Evolutionary conservation across 805 yeast species (phyloP).

Genomic region (Yamadazyma insecticola): DNA sequence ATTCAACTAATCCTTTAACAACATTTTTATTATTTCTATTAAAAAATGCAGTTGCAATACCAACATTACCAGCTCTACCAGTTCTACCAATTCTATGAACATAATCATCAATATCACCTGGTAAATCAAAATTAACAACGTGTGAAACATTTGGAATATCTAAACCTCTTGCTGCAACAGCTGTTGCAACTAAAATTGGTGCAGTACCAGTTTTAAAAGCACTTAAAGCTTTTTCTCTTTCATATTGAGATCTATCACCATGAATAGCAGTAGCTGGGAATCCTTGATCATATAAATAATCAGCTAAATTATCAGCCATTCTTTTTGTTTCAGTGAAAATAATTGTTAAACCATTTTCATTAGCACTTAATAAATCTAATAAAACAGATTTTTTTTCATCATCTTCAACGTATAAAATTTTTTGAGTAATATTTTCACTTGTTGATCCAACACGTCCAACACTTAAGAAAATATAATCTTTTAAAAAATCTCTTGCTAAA

Average conservation of each 20-base stretch:
- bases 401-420: constrained; percentile 84
- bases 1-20: constrained; percentile 80
- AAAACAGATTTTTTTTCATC: constrained; percentile 89
- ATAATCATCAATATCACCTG: constrained; percentile 95
- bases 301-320: constrained; percentile 95
- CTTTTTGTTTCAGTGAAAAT: constrained; percentile 98
- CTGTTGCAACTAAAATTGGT: constrained; percentile 96
- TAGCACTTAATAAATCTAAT: constrained; percentile 75
- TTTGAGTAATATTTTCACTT: constrained; percentile 96
- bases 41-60: constrained; percentile 97
- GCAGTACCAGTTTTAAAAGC: constrained; percentile 90
- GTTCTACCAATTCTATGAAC: constrained; percentile 99
- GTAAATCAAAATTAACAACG: constrained; percentile 95
- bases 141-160: constrained; percentile 99
- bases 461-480: constrained; percentile 90
- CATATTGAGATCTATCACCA: constrained; percentile 97
- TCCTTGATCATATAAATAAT: constrained; percentile 80
- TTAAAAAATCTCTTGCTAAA: constrained; percentile 95
- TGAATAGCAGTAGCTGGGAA: constrained; percentile 98
- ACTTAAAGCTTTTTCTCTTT: constrained; percentile 96
- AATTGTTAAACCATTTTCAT: constrained; percentile 81
- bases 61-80: constrained; percentile 99
- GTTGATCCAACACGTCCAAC: constrained; percentile 99
- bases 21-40: constrained; percentile 92
- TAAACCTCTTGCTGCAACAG: constrained; percentile 99